These are phyloP conservation scores for Coemansia sp. DNA, from an alignment of 192 early-diverging fungal genomes.

Conservation along the genomic window DNA sequence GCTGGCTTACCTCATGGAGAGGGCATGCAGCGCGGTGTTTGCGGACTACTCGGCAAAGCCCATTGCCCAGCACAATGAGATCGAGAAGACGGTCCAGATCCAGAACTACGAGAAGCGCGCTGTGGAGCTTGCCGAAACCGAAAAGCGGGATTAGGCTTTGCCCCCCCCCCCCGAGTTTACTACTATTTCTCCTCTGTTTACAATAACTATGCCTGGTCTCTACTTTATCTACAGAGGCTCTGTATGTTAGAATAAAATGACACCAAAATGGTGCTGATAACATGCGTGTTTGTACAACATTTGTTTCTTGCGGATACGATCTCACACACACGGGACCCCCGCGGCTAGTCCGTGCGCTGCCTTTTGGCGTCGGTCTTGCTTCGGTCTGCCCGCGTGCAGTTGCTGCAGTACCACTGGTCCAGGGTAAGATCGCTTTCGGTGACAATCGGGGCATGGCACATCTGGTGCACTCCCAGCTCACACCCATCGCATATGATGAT, in stretches of 20 bases:
- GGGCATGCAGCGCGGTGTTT: slow-evolving; percentile 73
- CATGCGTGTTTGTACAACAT: too few species aligned
- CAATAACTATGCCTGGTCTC: too few species aligned
- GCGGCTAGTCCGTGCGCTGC: slow-evolving; percentile 16
- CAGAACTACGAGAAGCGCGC: slow-evolving; percentile 35
- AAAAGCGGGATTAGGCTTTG: background rate
- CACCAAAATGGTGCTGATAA: too few species aligned
- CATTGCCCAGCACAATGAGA: slow-evolving; percentile 50
- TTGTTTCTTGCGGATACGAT: too few species aligned
- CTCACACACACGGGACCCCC: too few species aligned
- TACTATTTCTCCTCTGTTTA: too few species aligned
- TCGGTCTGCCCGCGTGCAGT: slow-evolving; percentile 17
- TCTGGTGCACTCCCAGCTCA: slow-evolving; percentile 49
- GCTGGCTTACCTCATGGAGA: slow-evolving; percentile 77
- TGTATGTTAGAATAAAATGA: too few species aligned
- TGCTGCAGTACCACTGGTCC: slow-evolving; percentile 48
- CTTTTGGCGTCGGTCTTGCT: slow-evolving; percentile 1
- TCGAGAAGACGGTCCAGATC: slow-evolving; percentile 35
- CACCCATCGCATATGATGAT: slow-evolving; percentile 53
- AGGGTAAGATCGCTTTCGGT: slow-evolving; percentile 38
- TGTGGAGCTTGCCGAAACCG: background rate
- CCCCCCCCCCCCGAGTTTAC: too few species aligned
- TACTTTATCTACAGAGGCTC: too few species aligned
- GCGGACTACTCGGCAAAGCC: slow-evolving; percentile 88
- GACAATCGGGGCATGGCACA: slow-evolving; percentile 47